Conservation (phyloP, 2,329 filamentous ascomycete species). For the Sclerotinia nivalis region DNA sequence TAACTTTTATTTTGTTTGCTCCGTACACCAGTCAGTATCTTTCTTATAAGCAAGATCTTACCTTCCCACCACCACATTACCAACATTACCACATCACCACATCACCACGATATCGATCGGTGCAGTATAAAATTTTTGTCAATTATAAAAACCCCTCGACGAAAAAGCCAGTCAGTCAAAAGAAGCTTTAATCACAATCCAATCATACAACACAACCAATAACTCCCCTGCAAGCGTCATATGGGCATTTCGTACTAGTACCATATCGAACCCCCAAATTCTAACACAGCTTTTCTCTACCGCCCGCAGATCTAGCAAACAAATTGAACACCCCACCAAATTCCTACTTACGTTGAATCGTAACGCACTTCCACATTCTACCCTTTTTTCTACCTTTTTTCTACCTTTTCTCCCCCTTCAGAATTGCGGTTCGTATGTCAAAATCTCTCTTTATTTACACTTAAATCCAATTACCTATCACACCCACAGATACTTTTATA, state of each 20-base stretch:
- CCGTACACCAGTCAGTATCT: neutral
- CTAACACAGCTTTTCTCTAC: slow-evolving; percentile 5
- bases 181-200: slow-evolving; percentile 2
- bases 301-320: slow-evolving; percentile 8
- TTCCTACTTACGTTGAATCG: slow-evolving; percentile 17
- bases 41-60: neutral
- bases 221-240: slow-evolving; percentile 15
- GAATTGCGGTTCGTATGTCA: slow-evolving; percentile 22
- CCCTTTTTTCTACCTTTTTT: neutral
- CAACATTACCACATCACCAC: neutral
- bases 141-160: neutral
- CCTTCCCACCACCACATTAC: neutral
- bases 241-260: slow-evolving; percentile 5
- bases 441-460: neutral
- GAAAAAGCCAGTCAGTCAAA: too few species aligned
- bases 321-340: slow-evolving; percentile 20
- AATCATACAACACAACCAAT: neutral
- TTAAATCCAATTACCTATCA: neutral
- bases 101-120: neutral
- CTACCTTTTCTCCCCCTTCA: neutral
- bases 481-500: neutral
- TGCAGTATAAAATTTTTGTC: neutral
- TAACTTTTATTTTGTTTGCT: neutral
- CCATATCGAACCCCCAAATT: slow-evolving; percentile 14
- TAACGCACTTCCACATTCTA: slow-evolving; percentile 15